Percentiles rank a stretch among this genome's conserved stretches.
Conservation (phyloP, 1,284 basidiomycete species). For the Ustilago cynodontis region DNA sequence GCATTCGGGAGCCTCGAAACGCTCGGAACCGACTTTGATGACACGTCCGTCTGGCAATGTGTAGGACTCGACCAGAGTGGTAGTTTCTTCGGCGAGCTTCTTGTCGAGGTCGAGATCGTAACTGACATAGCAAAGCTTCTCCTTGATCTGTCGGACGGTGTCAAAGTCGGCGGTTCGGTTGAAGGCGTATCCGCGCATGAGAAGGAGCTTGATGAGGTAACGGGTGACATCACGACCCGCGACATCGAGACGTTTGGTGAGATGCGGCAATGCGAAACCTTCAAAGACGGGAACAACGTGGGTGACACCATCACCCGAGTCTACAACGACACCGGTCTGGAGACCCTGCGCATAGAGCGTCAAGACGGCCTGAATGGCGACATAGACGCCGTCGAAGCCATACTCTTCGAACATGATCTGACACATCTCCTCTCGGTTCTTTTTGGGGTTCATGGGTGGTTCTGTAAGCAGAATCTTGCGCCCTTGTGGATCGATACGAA, state of each 20-base stretch:
- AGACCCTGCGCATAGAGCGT: slow-evolving; percentile 97
- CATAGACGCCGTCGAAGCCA: slow-evolving; percentile 93
- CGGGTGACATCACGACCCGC: slow-evolving; percentile 97
- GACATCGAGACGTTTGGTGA: slow-evolving; percentile 89
- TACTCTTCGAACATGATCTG: slow-evolving; percentile 99
- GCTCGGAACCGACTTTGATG: slow-evolving; percentile 97
- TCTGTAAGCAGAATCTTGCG: slow-evolving; percentile 95
- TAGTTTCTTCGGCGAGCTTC: slow-evolving; percentile 93
- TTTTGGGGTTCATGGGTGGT: slow-evolving; percentile 99
- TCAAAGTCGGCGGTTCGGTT: slow-evolving; percentile 99
- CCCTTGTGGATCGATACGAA: slow-evolving; percentile 86
- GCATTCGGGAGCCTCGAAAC: slow-evolving; percentile 99
- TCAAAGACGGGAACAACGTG: slow-evolving; percentile 99
- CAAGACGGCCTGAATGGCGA: slow-evolving; percentile 97
- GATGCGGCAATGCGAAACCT: slow-evolving; percentile 92
- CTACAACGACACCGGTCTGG: slow-evolving; percentile 97
- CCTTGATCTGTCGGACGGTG: slow-evolving; percentile 98
- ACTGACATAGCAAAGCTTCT: slow-evolving; percentile 94
- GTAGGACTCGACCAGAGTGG: slow-evolving; percentile 94
- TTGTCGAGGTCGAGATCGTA: slow-evolving; percentile 97
- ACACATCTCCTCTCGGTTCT: slow-evolving; percentile 91
- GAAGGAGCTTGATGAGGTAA: slow-evolving; percentile 96
- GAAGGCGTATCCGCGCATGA: slow-evolving; percentile 99
- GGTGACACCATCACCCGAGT: slow-evolving; percentile 98
- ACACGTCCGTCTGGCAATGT: slow-evolving; percentile 96